Percentiles rank a stretch among this genome's conserved stretches.
phyloP scores from a whole-genome alignment of 805 yeast genomes.

The Hanseniaspora vineae region DNA sequence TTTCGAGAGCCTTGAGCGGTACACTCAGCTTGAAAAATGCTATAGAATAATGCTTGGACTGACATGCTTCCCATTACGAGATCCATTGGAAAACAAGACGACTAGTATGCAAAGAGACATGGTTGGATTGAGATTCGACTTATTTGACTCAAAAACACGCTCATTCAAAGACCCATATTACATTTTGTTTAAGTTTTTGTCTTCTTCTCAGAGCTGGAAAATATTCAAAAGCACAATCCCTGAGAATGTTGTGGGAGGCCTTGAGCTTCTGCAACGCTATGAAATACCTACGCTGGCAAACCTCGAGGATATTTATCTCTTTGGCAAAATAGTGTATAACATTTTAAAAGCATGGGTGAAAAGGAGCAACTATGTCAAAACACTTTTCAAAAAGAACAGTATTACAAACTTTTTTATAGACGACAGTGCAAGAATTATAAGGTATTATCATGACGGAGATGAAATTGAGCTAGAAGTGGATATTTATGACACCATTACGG shows the following conservation, averaged over 20 bases:
- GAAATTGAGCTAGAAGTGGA: not conserved
- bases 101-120: conserved; percentile 12
- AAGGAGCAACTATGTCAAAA: not conserved
- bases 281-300: conserved; percentile 11
- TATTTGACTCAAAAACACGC: conserved; percentile 18
- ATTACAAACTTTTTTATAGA: not conserved
- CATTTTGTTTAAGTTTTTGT: conserved; percentile 20
- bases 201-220: conserved; percentile 19
- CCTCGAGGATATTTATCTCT: conserved; percentile 14
- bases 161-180: conserved; percentile 26
- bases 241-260: conserved; percentile 6
- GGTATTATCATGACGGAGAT: not conserved
- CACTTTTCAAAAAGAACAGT: not conserved
- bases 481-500: not conserved
- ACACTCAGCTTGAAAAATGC: conserved; percentile 21
- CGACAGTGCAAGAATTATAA: not conserved
- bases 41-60: conserved; percentile 27
- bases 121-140: conserved; percentile 29
- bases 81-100: conserved; percentile 18
- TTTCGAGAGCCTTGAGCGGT: conserved; percentile 6
- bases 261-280: not conserved
- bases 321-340: conserved; percentile 17
- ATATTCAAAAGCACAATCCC: conserved; percentile 29
- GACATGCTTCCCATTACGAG: conserved; percentile 27
- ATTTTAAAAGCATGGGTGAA: conserved; percentile 1